Evolutionary conservation across 2,329 filamentous ascomycete species (phyloP).

Genomic region (Pseudocercospora fijiensis): DNA sequence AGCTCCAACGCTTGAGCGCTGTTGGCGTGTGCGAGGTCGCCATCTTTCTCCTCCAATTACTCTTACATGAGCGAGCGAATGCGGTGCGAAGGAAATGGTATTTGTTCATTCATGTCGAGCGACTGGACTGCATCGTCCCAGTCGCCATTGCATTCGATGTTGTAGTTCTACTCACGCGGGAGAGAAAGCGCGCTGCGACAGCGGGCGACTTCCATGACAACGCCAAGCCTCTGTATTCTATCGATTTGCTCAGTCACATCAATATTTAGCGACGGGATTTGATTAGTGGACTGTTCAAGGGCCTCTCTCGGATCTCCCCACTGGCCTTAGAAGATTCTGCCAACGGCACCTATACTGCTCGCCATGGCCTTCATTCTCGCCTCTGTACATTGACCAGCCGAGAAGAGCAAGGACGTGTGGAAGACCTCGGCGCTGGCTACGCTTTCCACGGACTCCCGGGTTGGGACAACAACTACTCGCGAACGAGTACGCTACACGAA

Average conservation of each 20-base stretch:
- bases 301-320: too few species aligned
- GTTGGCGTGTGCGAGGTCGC: conserved; percentile 59
- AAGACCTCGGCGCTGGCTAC: too few species aligned
- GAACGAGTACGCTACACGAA: too few species aligned
- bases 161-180: background rate
- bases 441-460: too few species aligned
- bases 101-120: background rate
- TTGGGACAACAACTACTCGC: too few species aligned
- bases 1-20: conserved; percentile 79
- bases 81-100: background rate
- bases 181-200: background rate
- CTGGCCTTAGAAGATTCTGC: too few species aligned
- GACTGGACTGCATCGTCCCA: background rate
- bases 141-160: background rate
- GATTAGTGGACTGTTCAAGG: too few species aligned
- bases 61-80: background rate
- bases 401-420: too few species aligned
- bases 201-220: background rate
- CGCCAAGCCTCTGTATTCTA: background rate
- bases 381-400: too few species aligned
- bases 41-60: conserved; percentile 8
- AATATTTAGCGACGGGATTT: background rate
- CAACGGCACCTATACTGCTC: too few species aligned
- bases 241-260: background rate
- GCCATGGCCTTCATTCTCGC: too few species aligned